Evolutionary conservation across 169 alveolate species (phyloP).

Genomic region (Prorocentrum cordatum): DNA sequence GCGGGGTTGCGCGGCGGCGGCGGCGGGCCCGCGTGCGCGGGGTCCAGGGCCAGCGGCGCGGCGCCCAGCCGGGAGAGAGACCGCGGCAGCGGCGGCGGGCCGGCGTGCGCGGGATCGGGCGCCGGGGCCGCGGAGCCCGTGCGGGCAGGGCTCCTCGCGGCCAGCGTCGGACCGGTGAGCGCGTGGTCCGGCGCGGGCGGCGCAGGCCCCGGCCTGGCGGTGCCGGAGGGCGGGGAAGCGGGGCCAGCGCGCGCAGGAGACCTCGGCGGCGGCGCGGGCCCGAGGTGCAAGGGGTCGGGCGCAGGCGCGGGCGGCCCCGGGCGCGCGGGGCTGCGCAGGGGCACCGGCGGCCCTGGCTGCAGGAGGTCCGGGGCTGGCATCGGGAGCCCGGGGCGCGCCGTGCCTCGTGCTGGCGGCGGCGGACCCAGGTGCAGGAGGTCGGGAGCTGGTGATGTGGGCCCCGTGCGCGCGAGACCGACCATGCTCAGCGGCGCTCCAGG

Average conservation of each 20-base stretch:
- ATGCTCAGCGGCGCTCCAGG: neutral
- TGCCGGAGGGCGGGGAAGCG: neutral
- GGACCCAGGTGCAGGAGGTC: neutral
- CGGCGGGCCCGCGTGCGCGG: neutral
- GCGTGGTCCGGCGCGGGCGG: neutral
- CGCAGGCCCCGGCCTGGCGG: neutral
- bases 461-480: neutral
- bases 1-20: neutral
- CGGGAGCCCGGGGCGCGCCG: neutral
- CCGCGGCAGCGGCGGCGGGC: neutral
- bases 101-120: neutral
- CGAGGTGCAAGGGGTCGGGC: neutral
- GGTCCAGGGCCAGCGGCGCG: neutral
- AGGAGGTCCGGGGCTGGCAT: neutral
- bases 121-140: neutral
- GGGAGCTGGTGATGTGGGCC: neutral
- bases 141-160: neutral
- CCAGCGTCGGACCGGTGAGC: neutral
- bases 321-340: neutral
- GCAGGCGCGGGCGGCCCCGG: neutral
- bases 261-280: neutral
- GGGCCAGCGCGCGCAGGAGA: neutral
- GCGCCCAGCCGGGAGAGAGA: neutral
- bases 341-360: neutral
- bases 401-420: neutral